Conservation (phyloP, 352 stramenopile species). For the Peronosclerospora sorghi region DNA sequence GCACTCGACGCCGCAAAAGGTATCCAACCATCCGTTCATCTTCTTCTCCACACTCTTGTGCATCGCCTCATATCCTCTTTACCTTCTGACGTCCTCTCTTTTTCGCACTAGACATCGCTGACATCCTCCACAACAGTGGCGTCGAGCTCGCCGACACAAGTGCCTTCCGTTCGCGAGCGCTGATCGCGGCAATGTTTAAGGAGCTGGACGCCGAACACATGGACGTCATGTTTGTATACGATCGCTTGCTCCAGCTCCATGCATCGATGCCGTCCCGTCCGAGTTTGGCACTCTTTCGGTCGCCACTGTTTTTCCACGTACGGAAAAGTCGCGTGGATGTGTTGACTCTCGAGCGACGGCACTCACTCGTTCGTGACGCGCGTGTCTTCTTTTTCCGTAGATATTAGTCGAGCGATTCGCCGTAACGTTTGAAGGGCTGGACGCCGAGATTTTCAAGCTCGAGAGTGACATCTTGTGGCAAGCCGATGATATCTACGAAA, state of each 20-base stretch:
- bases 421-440: conserved; percentile 31
- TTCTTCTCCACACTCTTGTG: conserved; percentile 1
- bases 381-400: conserved; percentile 12
- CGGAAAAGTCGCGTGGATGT: no score
- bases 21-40: conserved; percentile 1
- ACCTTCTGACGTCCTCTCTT: neutral
- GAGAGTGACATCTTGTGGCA: conserved; percentile 58
- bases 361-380: neutral
- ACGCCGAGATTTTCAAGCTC: conserved; percentile 54
- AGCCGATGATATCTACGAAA: conserved; percentile 42
- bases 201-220: conserved; percentile 32
- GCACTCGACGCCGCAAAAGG: conserved; percentile 29
- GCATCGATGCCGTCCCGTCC: conserved; percentile 20
- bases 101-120: conserved; percentile 20
- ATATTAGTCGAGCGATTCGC: conserved; percentile 55
- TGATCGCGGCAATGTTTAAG: conserved; percentile 35
- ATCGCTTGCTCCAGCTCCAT: conserved; percentile 47
- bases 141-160: conserved; percentile 32
- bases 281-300: conserved; percentile 35
- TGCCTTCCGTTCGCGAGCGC: conserved; percentile 33
- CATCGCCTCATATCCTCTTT: neutral
- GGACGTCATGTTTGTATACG: conserved; percentile 57
- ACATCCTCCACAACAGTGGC: conserved; percentile 35
- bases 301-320: conserved; percentile 56
- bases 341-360: neutral